A percentile compares a stretch with the other conserved stretches of the same genome.
phyloP scores from a whole-genome alignment of 1,284 basidiomycete genomes.

The Ustilago lituana region DNA sequence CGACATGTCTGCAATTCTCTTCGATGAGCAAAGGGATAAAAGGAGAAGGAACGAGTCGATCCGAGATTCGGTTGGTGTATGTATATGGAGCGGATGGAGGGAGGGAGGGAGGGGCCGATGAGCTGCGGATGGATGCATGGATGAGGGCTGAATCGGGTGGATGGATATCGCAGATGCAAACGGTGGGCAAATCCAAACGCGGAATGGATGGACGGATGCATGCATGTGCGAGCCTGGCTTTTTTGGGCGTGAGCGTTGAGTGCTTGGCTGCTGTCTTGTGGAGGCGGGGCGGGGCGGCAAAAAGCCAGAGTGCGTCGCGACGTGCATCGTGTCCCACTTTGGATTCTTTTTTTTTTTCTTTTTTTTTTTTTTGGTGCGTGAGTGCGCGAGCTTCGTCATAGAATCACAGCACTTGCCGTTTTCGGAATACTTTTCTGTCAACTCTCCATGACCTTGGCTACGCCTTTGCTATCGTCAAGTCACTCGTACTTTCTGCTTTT shows the following conservation, averaged over 20 bases:
- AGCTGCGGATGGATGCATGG: conserved; percentile 20
- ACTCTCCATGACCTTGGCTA: too few species aligned
- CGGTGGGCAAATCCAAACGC: too few species aligned
- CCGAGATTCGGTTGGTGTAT: not conserved
- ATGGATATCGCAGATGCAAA: conserved; percentile 28
- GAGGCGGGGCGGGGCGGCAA: too few species aligned
- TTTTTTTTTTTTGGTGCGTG: not conserved
- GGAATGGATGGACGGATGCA: conserved; percentile 41
- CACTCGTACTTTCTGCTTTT: too few species aligned
- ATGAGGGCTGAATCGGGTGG: conserved; percentile 17
- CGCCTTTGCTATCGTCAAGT: too few species aligned
- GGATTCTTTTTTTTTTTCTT: not conserved
- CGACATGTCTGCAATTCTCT: conserved; percentile 30
- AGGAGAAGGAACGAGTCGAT: not conserved
- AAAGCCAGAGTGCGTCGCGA: not conserved
- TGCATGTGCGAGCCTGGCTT: conserved; percentile 1
- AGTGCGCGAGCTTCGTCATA: not conserved
- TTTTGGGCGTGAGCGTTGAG: too few species aligned
- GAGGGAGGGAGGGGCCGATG: conserved; percentile 2
- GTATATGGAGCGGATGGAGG: not conserved
- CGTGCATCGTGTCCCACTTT: not conserved
- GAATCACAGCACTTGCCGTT: not conserved
- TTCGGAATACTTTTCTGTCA: too few species aligned
- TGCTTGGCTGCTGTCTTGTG: too few species aligned
- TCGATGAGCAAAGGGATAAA: too few species aligned